phyloP scores from a whole-genome alignment of 2,329 filamentous ascomycete genomes.

The Talaromyces sp. region DNA sequence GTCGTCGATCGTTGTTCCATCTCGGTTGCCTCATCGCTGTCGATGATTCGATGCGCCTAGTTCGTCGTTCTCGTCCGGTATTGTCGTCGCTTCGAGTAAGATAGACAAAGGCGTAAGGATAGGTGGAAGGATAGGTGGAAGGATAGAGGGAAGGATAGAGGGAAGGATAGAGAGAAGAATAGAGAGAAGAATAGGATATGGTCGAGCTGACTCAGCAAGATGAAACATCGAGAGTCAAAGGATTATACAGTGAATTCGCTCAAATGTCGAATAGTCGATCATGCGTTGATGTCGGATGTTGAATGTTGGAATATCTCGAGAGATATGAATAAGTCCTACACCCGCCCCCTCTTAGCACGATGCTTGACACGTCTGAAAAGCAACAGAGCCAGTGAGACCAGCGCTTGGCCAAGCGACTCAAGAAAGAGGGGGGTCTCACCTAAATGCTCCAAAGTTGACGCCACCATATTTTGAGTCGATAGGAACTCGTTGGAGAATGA shows the following conservation, averaged over 20 bases:
- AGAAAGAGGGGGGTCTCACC: slow-evolving; percentile 2
- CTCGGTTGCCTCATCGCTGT: not conserved
- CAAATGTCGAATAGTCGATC: not conserved
- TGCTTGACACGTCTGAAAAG: not conserved
- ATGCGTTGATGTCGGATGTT: not conserved
- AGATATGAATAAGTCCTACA: too few species aligned
- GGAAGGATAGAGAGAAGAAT: not conserved
- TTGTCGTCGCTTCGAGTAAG: not conserved
- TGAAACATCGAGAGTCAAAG: not conserved
- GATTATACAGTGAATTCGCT: not conserved
- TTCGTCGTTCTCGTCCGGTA: not conserved
- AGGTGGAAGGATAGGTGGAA: not conserved
- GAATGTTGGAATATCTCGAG: not conserved
- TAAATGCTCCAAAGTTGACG: too few species aligned
- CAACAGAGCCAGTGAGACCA: not conserved
- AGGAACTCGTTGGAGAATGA: too few species aligned
- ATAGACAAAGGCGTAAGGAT: not conserved
- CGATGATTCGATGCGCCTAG: not conserved
- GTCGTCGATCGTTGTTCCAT: too few species aligned
- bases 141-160: not conserved
- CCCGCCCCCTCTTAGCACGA: slow-evolving; percentile 6
- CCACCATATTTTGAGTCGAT: too few species aligned
- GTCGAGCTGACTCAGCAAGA: not conserved
- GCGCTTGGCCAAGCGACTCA: not conserved
- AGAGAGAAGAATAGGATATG: not conserved